Evolutionary conservation across 2,329 filamentous ascomycete species (phyloP), one percentile per base, ranked within the genome.

Genomic region (Hysterium pulicare): DNA sequence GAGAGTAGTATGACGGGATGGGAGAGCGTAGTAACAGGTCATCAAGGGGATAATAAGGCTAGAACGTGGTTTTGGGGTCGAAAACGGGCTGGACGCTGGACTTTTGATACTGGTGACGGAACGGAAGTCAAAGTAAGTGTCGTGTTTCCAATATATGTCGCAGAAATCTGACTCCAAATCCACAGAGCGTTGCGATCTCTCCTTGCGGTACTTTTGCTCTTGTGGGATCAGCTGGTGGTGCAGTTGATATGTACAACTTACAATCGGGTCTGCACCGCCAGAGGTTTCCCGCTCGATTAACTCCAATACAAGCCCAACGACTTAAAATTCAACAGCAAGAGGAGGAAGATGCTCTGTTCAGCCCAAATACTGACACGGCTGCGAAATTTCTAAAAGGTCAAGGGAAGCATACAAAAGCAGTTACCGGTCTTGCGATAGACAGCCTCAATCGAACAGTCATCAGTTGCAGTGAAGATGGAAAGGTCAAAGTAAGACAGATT

Each of bases 51-150:
- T 59, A 78, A 83, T 33, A 87, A 81, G 60, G 93, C 90, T 15
- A 82, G 93, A 40, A 97, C 93, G 1, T 98, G 93, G 93, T 96
- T 96, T 69, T 97, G 93, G 90, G 93, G 91, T 5, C 84, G 89
- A 43, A 96, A 94, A 69, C 83, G 86, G 56, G 90, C 93, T 37
- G 93, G 93, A 9, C 79, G 93, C 49, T 98, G 93, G 93, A 85
- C 87, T 0, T 88, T 98, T 54, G 83, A 87, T 51, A 96, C 90
- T 1, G 80, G 85, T 31, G 93, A 98, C 67, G 80, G 81, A 15
- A 79, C 82, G n/a, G 80, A 89, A 57, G 91, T 95, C 26, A 78
- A 72, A 45, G 70, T 73, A 59, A 42, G 64, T 47, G 23, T 20
- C 31, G 7, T 7, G n/a, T n/a, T n/a, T n/a, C n/a, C n/a, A n/a